These are phyloP conservation scores for Pharnaceum exiguum DNA, from an alignment of 148 eudicot genomes.

Conservation along the genomic window DNA sequence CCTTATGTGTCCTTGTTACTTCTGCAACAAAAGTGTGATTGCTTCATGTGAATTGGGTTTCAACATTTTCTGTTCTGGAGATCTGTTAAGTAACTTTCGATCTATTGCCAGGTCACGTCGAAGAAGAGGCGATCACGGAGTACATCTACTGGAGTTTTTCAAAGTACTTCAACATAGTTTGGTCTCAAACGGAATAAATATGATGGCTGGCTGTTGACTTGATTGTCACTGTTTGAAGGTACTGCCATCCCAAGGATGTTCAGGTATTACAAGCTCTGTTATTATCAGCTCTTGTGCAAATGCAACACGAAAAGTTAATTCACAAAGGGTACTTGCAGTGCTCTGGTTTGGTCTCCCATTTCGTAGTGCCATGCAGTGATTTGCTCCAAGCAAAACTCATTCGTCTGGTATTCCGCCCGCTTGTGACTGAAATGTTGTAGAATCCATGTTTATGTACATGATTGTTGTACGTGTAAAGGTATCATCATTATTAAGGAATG, in stretches of 20 bases:
- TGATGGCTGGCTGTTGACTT: background rate
- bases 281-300: no score
- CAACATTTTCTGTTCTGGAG: constrained; percentile 1
- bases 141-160: constrained; percentile 37
- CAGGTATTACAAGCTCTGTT: background rate
- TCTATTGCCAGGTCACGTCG: constrained; percentile 29
- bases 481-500: no score
- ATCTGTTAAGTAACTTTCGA: background rate
- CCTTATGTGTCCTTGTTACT: background rate
- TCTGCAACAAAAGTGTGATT: background rate
- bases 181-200: background rate
- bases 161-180: constrained; percentile 26
- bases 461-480: no score
- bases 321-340: no score
- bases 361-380: no score
- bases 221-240: no score
- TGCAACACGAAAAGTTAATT: no score
- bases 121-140: constrained; percentile 73
- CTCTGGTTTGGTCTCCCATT: no score
- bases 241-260: background rate
- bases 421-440: no score
- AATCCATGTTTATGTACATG: no score
- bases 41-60: background rate
- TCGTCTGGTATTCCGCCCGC: no score
- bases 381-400: no score